Evolutionary conservation across 371 early-diverging fungal genomes (phyloP).

Genomic region (Haplosporangium sp.): DNA sequence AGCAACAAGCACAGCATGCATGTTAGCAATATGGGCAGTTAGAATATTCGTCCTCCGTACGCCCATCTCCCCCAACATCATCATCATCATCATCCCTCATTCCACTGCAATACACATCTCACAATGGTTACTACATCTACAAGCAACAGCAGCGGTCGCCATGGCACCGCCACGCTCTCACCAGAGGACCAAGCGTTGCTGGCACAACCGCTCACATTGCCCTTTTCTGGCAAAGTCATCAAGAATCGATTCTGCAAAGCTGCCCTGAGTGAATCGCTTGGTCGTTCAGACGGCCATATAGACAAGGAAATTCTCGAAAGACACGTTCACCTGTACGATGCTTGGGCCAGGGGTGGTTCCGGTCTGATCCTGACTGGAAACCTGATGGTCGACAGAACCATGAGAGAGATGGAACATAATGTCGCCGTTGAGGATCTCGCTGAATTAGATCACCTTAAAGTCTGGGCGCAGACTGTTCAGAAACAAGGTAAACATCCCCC

Average conservation of each 20-base stretch:
- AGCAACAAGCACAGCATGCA: too few species aligned
- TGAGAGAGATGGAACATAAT: constrained; percentile 18
- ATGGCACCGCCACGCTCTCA: constrained; percentile 4
- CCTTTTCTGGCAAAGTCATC: constrained; percentile 31
- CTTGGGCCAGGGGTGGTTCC: constrained; percentile 25
- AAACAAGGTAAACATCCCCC: constrained; percentile 25
- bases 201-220: constrained; percentile 19
- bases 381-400: constrained; percentile 27
- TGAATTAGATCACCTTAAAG: constrained; percentile 9
- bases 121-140: too few species aligned
- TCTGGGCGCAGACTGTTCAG: constrained; percentile 23
- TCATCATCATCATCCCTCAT: background rate
- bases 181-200: constrained; percentile 1
- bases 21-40: too few species aligned
- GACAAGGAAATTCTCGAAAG: constrained; percentile 10
- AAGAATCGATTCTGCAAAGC: constrained; percentile 29
- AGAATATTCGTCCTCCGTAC: too few species aligned
- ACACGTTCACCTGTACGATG: constrained; percentile 9
- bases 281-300: constrained; percentile 7
- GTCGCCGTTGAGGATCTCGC: constrained; percentile 13
- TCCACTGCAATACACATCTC: background rate
- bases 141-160: too few species aligned
- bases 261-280: constrained; percentile 20
- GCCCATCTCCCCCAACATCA: too few species aligned
- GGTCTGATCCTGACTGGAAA: constrained; percentile 31